Evolutionary conservation across 345 rosid species (phyloP).

Genomic region (Excoecaria cochinchinensis): DNA sequence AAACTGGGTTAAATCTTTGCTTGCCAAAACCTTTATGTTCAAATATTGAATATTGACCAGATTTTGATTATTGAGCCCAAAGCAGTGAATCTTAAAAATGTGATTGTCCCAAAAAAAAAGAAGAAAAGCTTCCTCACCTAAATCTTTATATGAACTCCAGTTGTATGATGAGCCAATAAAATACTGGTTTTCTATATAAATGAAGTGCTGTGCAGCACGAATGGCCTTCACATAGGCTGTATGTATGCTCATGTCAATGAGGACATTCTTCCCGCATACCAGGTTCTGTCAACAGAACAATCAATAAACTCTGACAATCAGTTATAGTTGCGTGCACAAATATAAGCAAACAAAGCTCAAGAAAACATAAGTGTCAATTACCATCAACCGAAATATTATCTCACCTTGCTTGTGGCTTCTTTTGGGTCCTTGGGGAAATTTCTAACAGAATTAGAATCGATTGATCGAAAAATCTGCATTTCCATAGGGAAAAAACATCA

Average conservation of each 20-base stretch:
- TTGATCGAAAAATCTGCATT: conserved; percentile 82
- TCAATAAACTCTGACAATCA: conserved; percentile 19
- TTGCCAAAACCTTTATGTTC: background rate
- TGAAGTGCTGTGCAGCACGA: conserved; percentile 94
- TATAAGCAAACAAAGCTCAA: background rate
- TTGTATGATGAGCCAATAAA: conserved; percentile 90
- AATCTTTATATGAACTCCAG: conserved; percentile 72
- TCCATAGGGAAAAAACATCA: conserved; percentile 15
- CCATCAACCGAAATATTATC: conserved; percentile 3
- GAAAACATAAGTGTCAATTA: background rate
- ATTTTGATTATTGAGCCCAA: background rate
- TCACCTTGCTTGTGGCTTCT: conserved; percentile 71
- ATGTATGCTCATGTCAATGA: conserved; percentile 99
- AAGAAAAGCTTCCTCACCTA: conserved; percentile 43
- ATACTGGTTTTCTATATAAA: conserved; percentile 94
- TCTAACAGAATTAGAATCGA: conserved; percentile 86
- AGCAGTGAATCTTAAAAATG: background rate
- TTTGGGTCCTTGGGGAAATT: conserved; percentile 90
- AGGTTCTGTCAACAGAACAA: conserved; percentile 58
- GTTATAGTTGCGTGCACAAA: background rate
- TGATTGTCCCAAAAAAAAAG: background rate
- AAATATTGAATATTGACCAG: background rate
- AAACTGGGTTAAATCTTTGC: background rate
- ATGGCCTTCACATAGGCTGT: conserved; percentile 94
- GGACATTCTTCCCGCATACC: conserved; percentile 86